Base-by-base conservation (phyloP, 208 protist genomes). In the Acanthamoeba castellanii region DNA sequence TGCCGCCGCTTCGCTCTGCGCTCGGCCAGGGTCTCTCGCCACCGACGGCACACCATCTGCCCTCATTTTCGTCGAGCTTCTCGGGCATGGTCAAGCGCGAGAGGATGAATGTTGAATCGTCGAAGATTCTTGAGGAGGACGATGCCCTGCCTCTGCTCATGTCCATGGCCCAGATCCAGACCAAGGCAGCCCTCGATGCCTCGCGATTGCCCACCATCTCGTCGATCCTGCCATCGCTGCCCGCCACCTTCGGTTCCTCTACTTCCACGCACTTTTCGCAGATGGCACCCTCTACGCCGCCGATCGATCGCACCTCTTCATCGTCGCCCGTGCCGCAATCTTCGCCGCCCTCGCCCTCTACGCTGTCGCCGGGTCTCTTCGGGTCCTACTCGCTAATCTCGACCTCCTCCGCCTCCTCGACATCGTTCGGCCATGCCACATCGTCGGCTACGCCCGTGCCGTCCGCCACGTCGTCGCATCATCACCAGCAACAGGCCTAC, bases 171-270 rank as follows among this genome's bases (percentile, higher is more conserved):
- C 30, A n/a, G 6, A 25, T 18, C 47, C 25, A 18, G 30, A 42
- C n/a, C 2, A 66, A 66, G 59, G 55, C 82, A 0, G 55, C 82
- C 82, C 7, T 37, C 42, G 82, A 57, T 9, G 13, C 45, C n/a
- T 66, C 82, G 52, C 25, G 20, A 34, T 66, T 66, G 52, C 47
- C 55, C 37, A 59, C 82, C n/a, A 59, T 89, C 37, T 66, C 82
- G 30, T 66, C 82, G 27, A 59, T 66, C 9, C 27, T 66, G 13
- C 50, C 50, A 55, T 55, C 50, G 1, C 50, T 55, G 7, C 50
- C 7, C 14, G 14, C 50, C 50, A 55, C 50, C 1, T 55, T 55
- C 50, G 50, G 50, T 55, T 9, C 50, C 50, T 55, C 50, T 55
- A 55, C 50, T 20, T n/a, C 74, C 50, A 5, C 81, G 52, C 16